Evolutionary conservation across 345 rosid species (phyloP), one percentile per base, ranked within the genome.

Genomic region (Citrus inodora): DNA sequence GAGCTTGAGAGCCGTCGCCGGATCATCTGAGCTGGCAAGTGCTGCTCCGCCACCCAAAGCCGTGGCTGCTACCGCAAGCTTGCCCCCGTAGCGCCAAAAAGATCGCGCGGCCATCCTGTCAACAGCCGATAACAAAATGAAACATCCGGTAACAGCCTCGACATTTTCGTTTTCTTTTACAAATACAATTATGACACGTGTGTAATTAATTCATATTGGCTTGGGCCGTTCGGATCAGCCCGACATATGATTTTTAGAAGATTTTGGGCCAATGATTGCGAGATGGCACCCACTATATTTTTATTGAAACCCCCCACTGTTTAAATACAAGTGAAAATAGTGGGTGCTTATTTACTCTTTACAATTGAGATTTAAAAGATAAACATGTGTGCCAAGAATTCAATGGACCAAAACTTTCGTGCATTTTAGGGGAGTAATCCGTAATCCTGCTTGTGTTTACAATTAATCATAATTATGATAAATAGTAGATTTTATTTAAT

Each of bases 1-100:
- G 73, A 94, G 89, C 90, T 96, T 92, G 79, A 89, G 78, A 42
- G 93, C 74, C 9, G 80, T 81, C 2, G 92, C 87, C 2, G 98
- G 98, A 53, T 97, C 92, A 7, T 92, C 97, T 59, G 98, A 89
- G 40, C 90, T 82, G 64, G 94, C 89, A 22, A 90, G 71, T 67
- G 87, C 73, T 35, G 97, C 90, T 21, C 98, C 98, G 51, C 86
- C 79, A 5, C 90, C 82, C n/a, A 91, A 59, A 38, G 98, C 92
- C 24, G 94, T 76, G 68, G 89, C 78, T n/a, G 87, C 85, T 28
- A 83, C 86, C 79, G 86, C 91, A 46, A 92, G 87, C 82, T 84
- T 92, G 38, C 86, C 61, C 14, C 93, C 83, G 70, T 89, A 69
- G 70, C 97, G 88, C 97, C 89, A 92, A 30, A 90, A 40, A 14